phyloP scores from a whole-genome alignment of 352 stramenopile genomes.

The Thraustochytrium striatum region DNA sequence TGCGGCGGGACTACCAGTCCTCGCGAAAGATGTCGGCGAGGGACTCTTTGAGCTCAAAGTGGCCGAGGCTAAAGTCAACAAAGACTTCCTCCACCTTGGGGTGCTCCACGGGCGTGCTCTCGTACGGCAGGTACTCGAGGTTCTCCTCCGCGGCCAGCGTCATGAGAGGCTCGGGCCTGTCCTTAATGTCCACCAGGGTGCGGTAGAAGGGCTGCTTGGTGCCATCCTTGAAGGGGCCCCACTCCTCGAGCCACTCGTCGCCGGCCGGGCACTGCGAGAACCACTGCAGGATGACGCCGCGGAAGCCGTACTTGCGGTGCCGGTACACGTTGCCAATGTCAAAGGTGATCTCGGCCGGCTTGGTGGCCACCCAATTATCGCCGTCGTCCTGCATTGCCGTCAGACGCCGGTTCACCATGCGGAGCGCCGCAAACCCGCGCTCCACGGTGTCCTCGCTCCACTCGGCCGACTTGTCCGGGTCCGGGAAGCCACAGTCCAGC shows the following conservation, averaged over 20 bases:
- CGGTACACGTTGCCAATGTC: constrained; percentile 32
- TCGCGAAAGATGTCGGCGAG: background rate
- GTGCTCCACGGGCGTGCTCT: background rate
- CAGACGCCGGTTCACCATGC: background rate
- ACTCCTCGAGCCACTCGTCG: constrained; percentile 19
- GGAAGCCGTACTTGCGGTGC: constrained; percentile 9
- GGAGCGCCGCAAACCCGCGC: constrained; percentile 1
- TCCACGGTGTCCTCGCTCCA: background rate
- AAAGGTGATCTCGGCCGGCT: background rate
- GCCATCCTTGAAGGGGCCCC: constrained; percentile 11
- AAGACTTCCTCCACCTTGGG: constrained; percentile 18
- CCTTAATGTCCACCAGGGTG: constrained; percentile 1
- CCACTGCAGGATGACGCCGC: constrained; percentile 21
- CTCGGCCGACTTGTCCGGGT: background rate
- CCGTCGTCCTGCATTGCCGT: too few species aligned
- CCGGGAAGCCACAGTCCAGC: background rate
- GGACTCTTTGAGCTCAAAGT: background rate
- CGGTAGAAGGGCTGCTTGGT: constrained; percentile 13
- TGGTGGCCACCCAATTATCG: background rate
- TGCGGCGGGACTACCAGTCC: constrained; percentile 17
- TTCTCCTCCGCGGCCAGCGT: constrained; percentile 22
- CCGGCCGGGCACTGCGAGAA: constrained; percentile 5
- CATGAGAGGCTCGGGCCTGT: constrained; percentile 19
- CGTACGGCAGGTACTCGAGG: background rate
- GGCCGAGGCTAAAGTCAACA: constrained; percentile 11